A percentile compares a stretch with the other conserved stretches of the same genome.
Evolutionary conservation across 1,284 basidiomycete genomes (phyloP).

Genomic region (Pseudozyma thailandica): DNA sequence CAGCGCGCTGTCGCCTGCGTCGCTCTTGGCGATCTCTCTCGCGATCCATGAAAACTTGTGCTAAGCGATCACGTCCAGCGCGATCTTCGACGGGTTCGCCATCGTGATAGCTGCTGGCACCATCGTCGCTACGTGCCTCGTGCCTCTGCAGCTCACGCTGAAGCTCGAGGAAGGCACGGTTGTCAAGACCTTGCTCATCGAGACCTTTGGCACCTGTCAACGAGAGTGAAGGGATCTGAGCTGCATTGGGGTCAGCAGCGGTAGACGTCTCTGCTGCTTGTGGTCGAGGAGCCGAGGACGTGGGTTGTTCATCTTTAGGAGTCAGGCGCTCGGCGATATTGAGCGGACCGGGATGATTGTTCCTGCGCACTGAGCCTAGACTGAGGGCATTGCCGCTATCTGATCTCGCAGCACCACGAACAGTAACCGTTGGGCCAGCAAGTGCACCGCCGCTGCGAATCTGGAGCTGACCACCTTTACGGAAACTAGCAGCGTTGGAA

Average conservation of each 20-base stretch:
- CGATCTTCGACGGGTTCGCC: conserved; percentile 13
- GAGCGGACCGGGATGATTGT: conserved; percentile 63
- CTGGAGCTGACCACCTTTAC: conserved; percentile 35
- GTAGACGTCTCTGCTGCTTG: background rate
- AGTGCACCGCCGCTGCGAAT: conserved; percentile 29
- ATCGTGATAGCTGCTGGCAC: conserved; percentile 33
- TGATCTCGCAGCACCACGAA: conserved; percentile 26
- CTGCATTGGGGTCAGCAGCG: background rate
- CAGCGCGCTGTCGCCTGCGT: conserved; percentile 13
- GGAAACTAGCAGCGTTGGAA: conserved; percentile 41
- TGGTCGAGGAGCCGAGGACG: conserved; percentile 3
- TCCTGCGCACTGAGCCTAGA: conserved; percentile 47
- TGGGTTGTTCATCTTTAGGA: conserved; percentile 11
- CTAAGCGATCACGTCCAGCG: conserved; percentile 22
- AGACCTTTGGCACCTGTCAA: conserved; percentile 57
- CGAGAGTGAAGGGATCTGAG: conserved; percentile 42
- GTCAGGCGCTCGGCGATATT: conserved; percentile 52
- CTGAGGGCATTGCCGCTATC: conserved; percentile 17
- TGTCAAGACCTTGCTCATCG: conserved; percentile 61
- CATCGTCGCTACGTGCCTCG: conserved; percentile 46
- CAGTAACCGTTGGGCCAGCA: conserved; percentile 51
- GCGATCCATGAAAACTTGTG: conserved; percentile 35
- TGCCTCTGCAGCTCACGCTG: conserved; percentile 58
- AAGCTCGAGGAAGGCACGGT: conserved; percentile 59
- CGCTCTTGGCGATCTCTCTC: conserved; percentile 35